Base-by-base conservation (phyloP, 331 rosid species). In the Prunus yedoensis region DNA sequence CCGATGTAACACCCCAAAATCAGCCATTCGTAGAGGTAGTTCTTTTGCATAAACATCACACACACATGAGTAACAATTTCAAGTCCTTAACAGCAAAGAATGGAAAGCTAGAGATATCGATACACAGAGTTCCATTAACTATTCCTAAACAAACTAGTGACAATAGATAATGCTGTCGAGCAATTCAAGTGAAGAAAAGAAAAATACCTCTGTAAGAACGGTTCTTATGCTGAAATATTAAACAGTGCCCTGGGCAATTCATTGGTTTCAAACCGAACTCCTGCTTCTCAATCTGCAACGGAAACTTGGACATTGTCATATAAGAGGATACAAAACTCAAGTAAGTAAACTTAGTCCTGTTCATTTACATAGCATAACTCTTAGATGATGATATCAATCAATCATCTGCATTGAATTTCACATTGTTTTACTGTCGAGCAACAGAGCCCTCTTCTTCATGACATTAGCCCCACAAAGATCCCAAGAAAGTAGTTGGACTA, bases 221-320 rank as follows among this genome's bases (percentile, higher is more conserved):
- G 76, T 90, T 97, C 87, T 94, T 87, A 74, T 95, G 98, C 77
- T 92, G 92, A 81, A 90, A 95, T 90, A 95, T 89, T 81, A 95
- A 83, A 85, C 99, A 95, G 79, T 95, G 98, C 27, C 99, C 99
- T 0, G 98, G 99, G 88, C 99, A 95, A 82, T 95, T 95, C 99
- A 92, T 95, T 38, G 99, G 99, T 79, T 95, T 95, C 84, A 95
- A 70, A 65, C 99, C 99, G 84, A 90, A 95, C 77, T 95, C 97
- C 78, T 95, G 99, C 75, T 90, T 95, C 85, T 95, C 99, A 78
- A 95, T 78, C 99, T 95, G 89, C 70, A 75, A 18, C 8, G 81
- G n/a, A 54, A 79, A 3, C 3, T 0, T 16, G n/a, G 46, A 74
- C 14, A 52, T 68, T 25, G 18, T 70, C 25, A 27, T 68, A 68